Evolutionary conservation across 2,329 filamentous ascomycete species (phyloP), one percentile per base, ranked within the genome.

Genomic region (Fusarium denticulatum): DNA sequence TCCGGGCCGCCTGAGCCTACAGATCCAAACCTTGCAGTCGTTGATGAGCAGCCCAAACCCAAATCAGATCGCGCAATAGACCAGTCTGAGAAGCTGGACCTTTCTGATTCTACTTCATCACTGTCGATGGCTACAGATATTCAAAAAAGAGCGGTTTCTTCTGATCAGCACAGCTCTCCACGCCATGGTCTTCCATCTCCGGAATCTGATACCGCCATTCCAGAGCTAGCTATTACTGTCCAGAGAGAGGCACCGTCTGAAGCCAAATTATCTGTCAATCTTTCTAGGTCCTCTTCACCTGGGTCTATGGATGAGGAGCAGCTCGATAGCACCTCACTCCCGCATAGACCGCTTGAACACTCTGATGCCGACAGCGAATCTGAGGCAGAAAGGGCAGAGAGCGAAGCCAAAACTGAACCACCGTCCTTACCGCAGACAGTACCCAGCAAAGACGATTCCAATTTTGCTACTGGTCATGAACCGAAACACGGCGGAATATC

Each of bases 351-450:
- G 12, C 39, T 20, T 20, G 45, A 40, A 16, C 39, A 34, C n/a
- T 49, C 42, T 15, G 64, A 69, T 30, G 26, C 56, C 20, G 69
- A 72, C 6, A 72, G 50, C 28, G 69, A 72, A 26, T 36, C 53
- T 15, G 47, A 72, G 45, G 52, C 16, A 43, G 56, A 61, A 18
- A 28, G 30, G 22, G 37, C 26, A 20, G 45, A 72, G 24, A 43
- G 34, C 28, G 45, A 43, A 30, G 34, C 34, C 26, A 42, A 60
- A 30, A 36, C 22, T 13, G 60, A 43, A 30, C 34, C 18, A 36
- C 22, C 24, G 30, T 40, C 46, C 6, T 32, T 37, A 40, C 34
- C 24, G 22, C 43, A 52, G 13, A 26, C 30, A n/a, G 43, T 24
- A 10, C 28, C 36, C 10, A 18, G 46, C 10, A 32, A 49, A 36